A percentile compares a stretch with the other conserved stretches of the same genome.
Conservation (phyloP, 2,329 filamentous ascomycete species). For the Phoma sp. region DNA sequence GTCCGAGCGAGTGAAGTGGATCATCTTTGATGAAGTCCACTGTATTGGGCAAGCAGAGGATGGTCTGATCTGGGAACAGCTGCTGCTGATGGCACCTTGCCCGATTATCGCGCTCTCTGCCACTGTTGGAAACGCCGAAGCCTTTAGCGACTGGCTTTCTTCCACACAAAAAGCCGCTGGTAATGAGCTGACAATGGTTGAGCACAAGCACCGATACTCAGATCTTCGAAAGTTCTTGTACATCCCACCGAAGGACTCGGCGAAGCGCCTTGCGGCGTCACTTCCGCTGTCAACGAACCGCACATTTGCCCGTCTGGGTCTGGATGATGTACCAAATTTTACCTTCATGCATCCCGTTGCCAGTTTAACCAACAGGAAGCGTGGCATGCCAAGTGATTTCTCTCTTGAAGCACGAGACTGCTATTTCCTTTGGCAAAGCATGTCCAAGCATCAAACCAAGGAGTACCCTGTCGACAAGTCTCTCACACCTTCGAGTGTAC, state of each 20-base stretch:
- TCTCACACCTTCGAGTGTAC: constrained; percentile 59
- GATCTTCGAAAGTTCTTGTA: constrained; percentile 80
- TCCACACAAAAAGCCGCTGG: constrained; percentile 70
- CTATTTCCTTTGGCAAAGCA: constrained; percentile 68
- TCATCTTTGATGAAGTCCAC: constrained; percentile 85
- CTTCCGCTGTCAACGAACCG: constrained; percentile 55
- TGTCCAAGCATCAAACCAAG: constrained; percentile 65
- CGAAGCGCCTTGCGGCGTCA: constrained; percentile 55
- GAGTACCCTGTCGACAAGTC: constrained; percentile 59
- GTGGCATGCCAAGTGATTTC: constrained; percentile 72
- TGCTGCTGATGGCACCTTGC: constrained; percentile 75
- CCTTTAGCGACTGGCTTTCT: constrained; percentile 74
- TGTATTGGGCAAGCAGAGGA: constrained; percentile 80
- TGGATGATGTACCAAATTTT: constrained; percentile 61
- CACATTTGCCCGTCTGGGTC: constrained; percentile 52
- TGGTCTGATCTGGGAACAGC: constrained; percentile 79
- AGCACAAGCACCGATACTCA: constrained; percentile 74
- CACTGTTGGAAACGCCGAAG: constrained; percentile 76
- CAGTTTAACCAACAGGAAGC: constrained; percentile 66
- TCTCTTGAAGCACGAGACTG: constrained; percentile 76
- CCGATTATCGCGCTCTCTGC: constrained; percentile 82
- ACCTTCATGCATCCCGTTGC: constrained; percentile 71
- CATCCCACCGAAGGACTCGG: constrained; percentile 52
- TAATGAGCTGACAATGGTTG: constrained; percentile 70
- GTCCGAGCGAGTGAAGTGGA: constrained; percentile 72